phyloP scores from a whole-genome alignment of 2,329 filamentous ascomycete species.

The Diplodia sapinea region DNA sequence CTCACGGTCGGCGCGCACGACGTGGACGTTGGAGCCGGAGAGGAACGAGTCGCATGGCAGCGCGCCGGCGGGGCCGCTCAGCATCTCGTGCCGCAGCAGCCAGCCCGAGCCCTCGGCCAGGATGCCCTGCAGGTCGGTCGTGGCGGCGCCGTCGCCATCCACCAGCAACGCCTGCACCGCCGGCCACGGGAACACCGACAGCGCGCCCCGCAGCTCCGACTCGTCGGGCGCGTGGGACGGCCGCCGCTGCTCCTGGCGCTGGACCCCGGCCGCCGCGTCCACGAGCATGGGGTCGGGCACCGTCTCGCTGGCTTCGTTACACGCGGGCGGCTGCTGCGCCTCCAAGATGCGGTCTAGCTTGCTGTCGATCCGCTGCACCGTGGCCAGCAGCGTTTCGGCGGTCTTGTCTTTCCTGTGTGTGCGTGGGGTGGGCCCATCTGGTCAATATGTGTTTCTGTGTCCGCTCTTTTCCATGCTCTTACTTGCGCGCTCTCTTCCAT shows the following conservation, averaged over 20 bases:
- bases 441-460: neutral
- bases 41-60: slow-evolving; percentile 37
- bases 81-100: slow-evolving; percentile 46
- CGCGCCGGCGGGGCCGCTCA: slow-evolving; percentile 38
- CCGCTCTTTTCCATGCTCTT: neutral
- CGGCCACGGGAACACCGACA: neutral
- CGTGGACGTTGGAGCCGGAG: slow-evolving; percentile 32
- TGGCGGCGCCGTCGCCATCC: neutral
- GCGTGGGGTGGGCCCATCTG: no score
- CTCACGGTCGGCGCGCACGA: slow-evolving; percentile 4
- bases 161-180: neutral
- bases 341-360: slow-evolving; percentile 19
- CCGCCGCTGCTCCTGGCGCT: neutral
- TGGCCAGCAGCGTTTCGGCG: neutral
- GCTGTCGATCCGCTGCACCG: neutral
- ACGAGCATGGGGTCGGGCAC: neutral
- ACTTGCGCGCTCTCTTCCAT: neutral
- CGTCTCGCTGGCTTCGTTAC: neutral
- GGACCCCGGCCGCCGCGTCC: neutral
- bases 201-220: neutral
- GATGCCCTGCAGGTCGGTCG: slow-evolving; percentile 43
- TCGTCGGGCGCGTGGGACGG: neutral
- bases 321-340: neutral
- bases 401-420: slow-evolving; percentile 5
- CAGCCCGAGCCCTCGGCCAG: slow-evolving; percentile 48